Percentiles rank a stretch among this genome's conserved stretches.
phyloP scores from a whole-genome alignment of 2,329 filamentous ascomycete genomes.

The Neoscytalidium dimidiatum region DNA sequence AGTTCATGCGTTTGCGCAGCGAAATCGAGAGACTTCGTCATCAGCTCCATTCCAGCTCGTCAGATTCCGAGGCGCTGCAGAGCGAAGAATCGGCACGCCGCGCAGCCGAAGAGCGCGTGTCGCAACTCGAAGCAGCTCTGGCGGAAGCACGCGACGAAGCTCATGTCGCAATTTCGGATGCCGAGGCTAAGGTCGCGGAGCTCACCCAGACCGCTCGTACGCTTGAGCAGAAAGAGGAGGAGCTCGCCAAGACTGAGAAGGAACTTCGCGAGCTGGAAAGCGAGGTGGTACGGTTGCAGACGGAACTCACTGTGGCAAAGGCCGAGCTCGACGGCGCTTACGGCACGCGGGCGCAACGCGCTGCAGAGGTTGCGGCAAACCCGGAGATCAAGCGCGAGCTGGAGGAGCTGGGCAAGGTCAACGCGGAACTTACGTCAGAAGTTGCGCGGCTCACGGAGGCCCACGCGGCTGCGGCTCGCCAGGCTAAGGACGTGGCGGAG shows the following conservation, averaged over 20 bases:
- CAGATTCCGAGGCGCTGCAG: not conserved
- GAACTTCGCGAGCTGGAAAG: conserved; percentile 51
- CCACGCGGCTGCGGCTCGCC: conserved; percentile 37
- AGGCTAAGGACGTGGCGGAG: conserved; percentile 37
- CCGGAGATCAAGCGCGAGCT: conserved; percentile 63
- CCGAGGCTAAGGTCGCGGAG: conserved; percentile 34
- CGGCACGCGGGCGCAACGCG: conserved; percentile 70
- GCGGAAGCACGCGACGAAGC: conserved; percentile 40
- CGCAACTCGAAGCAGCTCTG: conserved; percentile 34
- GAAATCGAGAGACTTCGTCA: conserved; percentile 45
- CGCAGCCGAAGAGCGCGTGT: conserved; percentile 27
- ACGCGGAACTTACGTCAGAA: conserved; percentile 44
- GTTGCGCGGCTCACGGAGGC: conserved; percentile 30
- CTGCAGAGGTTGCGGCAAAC: conserved; percentile 61
- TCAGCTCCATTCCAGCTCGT: conserved; percentile 25
- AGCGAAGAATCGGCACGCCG: not conserved
- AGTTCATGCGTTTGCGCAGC: conserved; percentile 42
- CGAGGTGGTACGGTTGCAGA: conserved; percentile 66
- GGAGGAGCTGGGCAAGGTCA: conserved; percentile 54
- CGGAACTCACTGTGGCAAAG: conserved; percentile 84
- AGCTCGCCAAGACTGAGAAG: conserved; percentile 27
- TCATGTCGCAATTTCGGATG: conserved; percentile 37
- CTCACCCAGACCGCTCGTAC: conserved; percentile 31
- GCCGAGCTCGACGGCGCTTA: conserved; percentile 95
- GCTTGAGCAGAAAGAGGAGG: conserved; percentile 37